phyloP scores from a whole-genome alignment of 495 filamentous ascomycete genomes.

The Penicillium pancosmium region DNA sequence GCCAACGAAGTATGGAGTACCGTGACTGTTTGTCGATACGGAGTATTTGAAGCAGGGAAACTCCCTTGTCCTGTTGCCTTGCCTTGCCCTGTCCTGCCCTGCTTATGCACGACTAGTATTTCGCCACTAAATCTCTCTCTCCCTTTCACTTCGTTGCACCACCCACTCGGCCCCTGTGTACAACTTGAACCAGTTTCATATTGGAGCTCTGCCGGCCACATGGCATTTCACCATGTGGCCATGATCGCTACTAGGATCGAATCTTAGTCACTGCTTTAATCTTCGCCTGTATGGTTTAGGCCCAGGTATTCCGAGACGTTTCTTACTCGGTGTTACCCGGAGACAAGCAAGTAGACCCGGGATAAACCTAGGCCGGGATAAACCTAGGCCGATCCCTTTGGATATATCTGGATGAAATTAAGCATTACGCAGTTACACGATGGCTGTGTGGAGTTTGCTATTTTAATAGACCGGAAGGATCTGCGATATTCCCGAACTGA shows the following conservation, averaged over 20 bases:
- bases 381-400: background rate
- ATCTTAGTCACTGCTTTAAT: background rate
- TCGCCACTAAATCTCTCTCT: too few species aligned
- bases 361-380: background rate
- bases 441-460: constrained; percentile 1
- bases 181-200: background rate
- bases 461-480: background rate
- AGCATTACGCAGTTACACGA: background rate
- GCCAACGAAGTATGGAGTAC: too few species aligned
- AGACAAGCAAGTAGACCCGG: background rate
- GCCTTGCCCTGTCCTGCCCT: too few species aligned
- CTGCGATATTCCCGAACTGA: too few species aligned
- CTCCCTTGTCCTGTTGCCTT: too few species aligned
- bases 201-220: background rate
- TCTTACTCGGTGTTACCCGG: background rate
- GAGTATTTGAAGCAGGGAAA: too few species aligned
- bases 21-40: too few species aligned
- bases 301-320: background rate
- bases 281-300: background rate
- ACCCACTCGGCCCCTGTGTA: too few species aligned
- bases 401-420: background rate
- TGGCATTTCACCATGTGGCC: background rate
- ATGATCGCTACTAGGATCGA: background rate
- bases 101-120: too few species aligned
- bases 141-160: too few species aligned